These are phyloP conservation scores for Apophysomyces elegans DNA, from an alignment of 371 early-diverging fungal genomes.

Conservation along the genomic window DNA sequence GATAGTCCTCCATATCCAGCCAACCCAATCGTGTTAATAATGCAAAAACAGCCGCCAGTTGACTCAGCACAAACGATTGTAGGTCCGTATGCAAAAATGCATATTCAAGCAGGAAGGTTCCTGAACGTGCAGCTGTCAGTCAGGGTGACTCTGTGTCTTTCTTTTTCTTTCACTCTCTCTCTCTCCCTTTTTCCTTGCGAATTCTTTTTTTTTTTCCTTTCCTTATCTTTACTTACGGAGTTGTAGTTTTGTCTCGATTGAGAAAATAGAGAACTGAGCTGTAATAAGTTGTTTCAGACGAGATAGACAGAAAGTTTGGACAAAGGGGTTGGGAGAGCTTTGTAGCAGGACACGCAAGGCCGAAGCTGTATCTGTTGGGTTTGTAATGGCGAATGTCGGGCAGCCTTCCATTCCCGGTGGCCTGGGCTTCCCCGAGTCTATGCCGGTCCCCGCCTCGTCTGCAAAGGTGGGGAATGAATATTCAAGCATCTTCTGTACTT, in stretches of 20 bases:
- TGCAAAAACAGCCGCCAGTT: conserved; percentile 74
- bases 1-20: conserved; percentile 77
- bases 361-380: conserved; percentile 74
- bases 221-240: conserved; percentile 55
- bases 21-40: conserved; percentile 82
- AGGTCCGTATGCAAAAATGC: conserved; percentile 68
- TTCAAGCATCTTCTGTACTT: conserved; percentile 77
- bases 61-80: conserved; percentile 70
- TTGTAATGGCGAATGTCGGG: conserved; percentile 51
- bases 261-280: conserved; percentile 73
- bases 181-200: neutral
- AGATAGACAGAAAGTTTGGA: conserved; percentile 72
- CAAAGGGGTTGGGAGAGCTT: conserved; percentile 70
- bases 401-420: conserved; percentile 48
- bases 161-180: neutral
- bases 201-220: neutral
- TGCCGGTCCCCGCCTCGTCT: conserved; percentile 52
- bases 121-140: conserved; percentile 24
- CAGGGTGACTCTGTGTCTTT: neutral
- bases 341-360: conserved; percentile 74
- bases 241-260: conserved; percentile 63
- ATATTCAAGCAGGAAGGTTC: conserved; percentile 71
- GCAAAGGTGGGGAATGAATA: conserved; percentile 85
- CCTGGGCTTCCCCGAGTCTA: conserved; percentile 31
- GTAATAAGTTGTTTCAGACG: conserved; percentile 71